phyloP scores from a whole-genome alignment of 805 yeast species.

The Ogataea haglerorum region DNA sequence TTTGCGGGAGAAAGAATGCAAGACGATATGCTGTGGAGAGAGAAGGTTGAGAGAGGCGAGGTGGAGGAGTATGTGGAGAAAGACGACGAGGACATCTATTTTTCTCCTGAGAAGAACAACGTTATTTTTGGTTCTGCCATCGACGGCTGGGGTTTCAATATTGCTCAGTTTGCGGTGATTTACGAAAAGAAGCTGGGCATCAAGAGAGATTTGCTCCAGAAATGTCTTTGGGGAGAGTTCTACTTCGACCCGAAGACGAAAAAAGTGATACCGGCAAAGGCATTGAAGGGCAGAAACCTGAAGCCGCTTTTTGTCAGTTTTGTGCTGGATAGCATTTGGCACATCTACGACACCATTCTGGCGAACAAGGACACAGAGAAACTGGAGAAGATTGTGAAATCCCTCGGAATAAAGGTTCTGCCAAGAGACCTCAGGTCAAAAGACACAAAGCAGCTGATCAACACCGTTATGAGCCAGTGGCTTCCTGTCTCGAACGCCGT shows the following conservation, averaged over 20 bases:
- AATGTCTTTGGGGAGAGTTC: conserved; percentile 95
- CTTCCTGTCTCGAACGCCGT: conserved; percentile 87
- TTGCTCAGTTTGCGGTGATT: conserved; percentile 83
- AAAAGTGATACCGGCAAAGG: conserved; percentile 67
- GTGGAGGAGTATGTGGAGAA: conserved; percentile 61
- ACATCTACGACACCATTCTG: conserved; percentile 71
- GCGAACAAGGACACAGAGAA: conserved; percentile 64
- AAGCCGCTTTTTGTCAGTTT: conserved; percentile 87
- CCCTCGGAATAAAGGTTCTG: conserved; percentile 62
- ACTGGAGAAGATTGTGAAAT: conserved; percentile 67
- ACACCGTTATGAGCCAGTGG: conserved; percentile 85
- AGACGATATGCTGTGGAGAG: conserved; percentile 77
- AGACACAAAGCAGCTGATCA: conserved; percentile 63
- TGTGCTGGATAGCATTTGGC: conserved; percentile 89
- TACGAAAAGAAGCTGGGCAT: conserved; percentile 84
- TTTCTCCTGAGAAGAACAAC: conserved; percentile 82
- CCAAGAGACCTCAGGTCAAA: conserved; percentile 79
- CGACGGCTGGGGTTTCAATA: conserved; percentile 97
- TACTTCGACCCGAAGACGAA: conserved; percentile 87
- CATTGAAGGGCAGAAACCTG: conserved; percentile 53
- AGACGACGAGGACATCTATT: conserved; percentile 79
- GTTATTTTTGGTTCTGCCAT: conserved; percentile 88
- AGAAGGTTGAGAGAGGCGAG: conserved; percentile 47
- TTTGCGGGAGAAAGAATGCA: conserved; percentile 91
- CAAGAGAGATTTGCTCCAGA: conserved; percentile 70